Conservation (phyloP, 139 green algal genomes). For the Micractinium conductrix region DNA sequence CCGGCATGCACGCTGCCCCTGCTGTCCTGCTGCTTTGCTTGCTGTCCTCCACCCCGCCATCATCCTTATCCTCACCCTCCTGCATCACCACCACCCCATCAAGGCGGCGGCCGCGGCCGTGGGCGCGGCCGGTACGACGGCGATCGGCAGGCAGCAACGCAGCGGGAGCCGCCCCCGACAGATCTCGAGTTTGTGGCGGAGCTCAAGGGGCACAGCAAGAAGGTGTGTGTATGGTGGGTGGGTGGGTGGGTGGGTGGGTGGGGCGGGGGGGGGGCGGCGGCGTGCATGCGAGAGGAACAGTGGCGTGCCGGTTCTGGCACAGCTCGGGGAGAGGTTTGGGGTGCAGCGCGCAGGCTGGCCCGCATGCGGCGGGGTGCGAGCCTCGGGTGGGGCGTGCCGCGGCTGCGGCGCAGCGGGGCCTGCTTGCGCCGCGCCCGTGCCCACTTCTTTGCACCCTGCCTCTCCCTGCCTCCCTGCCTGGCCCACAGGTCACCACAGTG, state of each 20-base stretch:
- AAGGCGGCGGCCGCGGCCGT: neutral
- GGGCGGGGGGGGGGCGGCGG: too few species aligned
- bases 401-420: too few species aligned
- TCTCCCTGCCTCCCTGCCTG: neutral
- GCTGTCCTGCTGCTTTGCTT: too few species aligned
- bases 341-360: too few species aligned
- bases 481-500: slow-evolving; percentile 42
- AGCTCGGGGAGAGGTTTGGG: neutral
- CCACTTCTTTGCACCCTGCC: neutral
- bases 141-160: neutral
- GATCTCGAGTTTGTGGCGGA: slow-evolving; percentile 56
- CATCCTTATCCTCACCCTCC: too few species aligned
- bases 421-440: too few species aligned
- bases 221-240: slow-evolving; percentile 3
- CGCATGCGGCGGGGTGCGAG: neutral
- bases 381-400: neutral
- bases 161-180: slow-evolving; percentile 36
- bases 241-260: too few species aligned
- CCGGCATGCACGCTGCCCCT: too few species aligned
- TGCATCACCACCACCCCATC: too few species aligned
- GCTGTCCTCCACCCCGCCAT: too few species aligned
- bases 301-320: too few species aligned
- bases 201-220: slow-evolving; percentile 57
- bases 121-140: slow-evolving; percentile 25
- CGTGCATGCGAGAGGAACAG: too few species aligned